These are phyloP conservation scores for Psilocybe tampanensis DNA, from an alignment of 768 basidiomycete genomes.

Conservation along the genomic window DNA sequence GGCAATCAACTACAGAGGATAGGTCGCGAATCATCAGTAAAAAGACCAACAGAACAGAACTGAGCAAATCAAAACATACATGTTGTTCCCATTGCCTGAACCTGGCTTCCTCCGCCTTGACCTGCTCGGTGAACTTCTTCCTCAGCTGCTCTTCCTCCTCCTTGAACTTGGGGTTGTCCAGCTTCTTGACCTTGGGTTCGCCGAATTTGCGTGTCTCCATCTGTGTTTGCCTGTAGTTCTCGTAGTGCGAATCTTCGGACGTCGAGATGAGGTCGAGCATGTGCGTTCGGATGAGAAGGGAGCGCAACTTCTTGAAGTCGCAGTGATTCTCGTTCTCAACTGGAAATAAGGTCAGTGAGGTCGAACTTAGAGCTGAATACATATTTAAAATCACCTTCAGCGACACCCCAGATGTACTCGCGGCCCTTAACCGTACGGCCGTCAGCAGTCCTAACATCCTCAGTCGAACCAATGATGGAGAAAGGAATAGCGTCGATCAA, in stretches of 20 bases:
- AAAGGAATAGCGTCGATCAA: slow-evolving; percentile 95
- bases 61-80: slow-evolving; percentile 50
- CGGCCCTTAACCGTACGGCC: slow-evolving; percentile 95
- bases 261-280: slow-evolving; percentile 98
- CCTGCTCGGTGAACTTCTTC: slow-evolving; percentile 99
- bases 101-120: slow-evolving; percentile 96
- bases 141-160: slow-evolving; percentile 97
- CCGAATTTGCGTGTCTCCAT: slow-evolving; percentile 99
- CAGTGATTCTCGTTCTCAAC: slow-evolving; percentile 99
- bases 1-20: slow-evolving; percentile 79
- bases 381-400: slow-evolving; percentile 93
- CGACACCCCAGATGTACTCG: slow-evolving; percentile 99
- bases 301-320: slow-evolving; percentile 97
- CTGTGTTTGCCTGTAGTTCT: slow-evolving; percentile 96
- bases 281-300: slow-evolving; percentile 93
- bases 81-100: slow-evolving; percentile 99
- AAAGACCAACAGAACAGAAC: slow-evolving; percentile 8
- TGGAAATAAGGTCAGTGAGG: slow-evolving; percentile 29
- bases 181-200: slow-evolving; percentile 97
- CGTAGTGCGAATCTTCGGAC: slow-evolving; percentile 95
- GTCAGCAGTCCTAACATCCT: slow-evolving; percentile 90
- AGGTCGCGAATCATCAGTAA: slow-evolving; percentile 12
- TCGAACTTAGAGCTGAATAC: too few species aligned
- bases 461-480: slow-evolving; percentile 96
- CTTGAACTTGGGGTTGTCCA: slow-evolving; percentile 99